A percentile compares a stretch with the other conserved stretches of the same genome.
phyloP scores from a whole-genome alignment of 2,329 filamentous ascomycete genomes.

The Colletotrichum tabaci region DNA sequence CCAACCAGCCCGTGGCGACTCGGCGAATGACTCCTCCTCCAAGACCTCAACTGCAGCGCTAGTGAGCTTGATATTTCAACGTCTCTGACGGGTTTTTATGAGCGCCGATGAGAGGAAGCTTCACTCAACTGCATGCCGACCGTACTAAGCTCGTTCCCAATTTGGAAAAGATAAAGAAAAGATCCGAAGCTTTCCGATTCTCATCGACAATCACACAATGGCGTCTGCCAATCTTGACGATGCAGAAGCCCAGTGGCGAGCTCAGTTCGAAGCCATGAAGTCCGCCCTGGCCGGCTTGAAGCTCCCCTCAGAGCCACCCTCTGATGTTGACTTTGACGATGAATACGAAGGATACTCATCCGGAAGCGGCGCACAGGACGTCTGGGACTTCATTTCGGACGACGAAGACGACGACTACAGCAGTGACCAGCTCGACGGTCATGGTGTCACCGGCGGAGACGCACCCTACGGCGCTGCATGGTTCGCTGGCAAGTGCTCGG shows the following conservation, averaged over 20 bases:
- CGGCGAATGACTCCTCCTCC: conserved; percentile 39
- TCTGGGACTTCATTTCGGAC: conserved; percentile 93
- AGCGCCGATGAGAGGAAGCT: background rate
- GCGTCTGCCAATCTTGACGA: conserved; percentile 53
- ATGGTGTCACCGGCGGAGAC: conserved; percentile 49
- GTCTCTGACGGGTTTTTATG: conserved; percentile 5
- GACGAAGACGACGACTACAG: conserved; percentile 74
- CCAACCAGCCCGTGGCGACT: background rate
- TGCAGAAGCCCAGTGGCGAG: conserved; percentile 80
- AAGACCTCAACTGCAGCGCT: conserved; percentile 10
- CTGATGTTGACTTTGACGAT: conserved; percentile 74
- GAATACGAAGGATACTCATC: conserved; percentile 71
- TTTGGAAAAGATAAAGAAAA: background rate
- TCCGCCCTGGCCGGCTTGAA: conserved; percentile 83
- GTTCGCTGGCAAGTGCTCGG: conserved; percentile 78
- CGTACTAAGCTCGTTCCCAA: background rate
- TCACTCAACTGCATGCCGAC: background rate
- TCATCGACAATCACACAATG: conserved; percentile 46
- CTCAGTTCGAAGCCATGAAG: conserved; percentile 88
- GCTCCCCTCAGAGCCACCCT: conserved; percentile 54
- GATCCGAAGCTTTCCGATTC: background rate
- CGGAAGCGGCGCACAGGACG: conserved; percentile 80
- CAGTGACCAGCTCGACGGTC: conserved; percentile 67
- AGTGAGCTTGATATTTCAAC: conserved; percentile 24
- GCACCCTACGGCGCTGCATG: conserved; percentile 73